Percentiles rank a stretch among this genome's conserved stretches.
phyloP scores from a whole-genome alignment of 1,284 basidiomycete species.

The Phylloboletellus chloephorus region DNA sequence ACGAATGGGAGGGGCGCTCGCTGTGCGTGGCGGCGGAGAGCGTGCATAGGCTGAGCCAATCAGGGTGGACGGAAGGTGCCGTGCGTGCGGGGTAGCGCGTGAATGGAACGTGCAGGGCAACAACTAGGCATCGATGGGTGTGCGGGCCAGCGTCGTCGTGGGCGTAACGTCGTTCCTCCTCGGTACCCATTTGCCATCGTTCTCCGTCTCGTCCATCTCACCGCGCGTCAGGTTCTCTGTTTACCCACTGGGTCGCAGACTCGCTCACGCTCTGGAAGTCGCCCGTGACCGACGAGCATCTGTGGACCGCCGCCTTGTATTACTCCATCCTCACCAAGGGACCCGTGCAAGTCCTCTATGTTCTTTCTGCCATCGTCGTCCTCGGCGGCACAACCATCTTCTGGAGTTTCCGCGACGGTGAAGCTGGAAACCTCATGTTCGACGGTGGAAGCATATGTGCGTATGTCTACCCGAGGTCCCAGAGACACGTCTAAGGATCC shows the following conservation, averaged over 20 bases:
- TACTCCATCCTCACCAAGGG: slow-evolving; percentile 69
- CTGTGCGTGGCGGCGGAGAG: slow-evolving; percentile 14
- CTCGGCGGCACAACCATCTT: slow-evolving; percentile 62
- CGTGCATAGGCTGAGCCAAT: slow-evolving; percentile 16
- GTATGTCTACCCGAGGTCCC: slow-evolving; percentile 21
- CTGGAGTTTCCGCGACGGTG: slow-evolving; percentile 69
- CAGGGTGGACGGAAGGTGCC: slow-evolving; percentile 12
- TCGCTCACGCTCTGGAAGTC: slow-evolving; percentile 80
- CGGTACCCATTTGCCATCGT: slow-evolving; percentile 44
- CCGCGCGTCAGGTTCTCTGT: slow-evolving; percentile 54
- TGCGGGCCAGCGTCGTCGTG: slow-evolving; percentile 65
- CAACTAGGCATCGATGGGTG: slow-evolving; percentile 50
- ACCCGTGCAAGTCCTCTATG: slow-evolving; percentile 49
- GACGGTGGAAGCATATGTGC: slow-evolving; percentile 79
- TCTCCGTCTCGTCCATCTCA: not conserved
- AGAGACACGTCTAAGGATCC: not conserved
- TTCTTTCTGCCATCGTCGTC: slow-evolving; percentile 48
- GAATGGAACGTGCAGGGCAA: slow-evolving; percentile 4
- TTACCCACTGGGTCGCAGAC: slow-evolving; percentile 84
- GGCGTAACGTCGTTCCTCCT: slow-evolving; percentile 74
- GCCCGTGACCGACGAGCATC: slow-evolving; percentile 68
- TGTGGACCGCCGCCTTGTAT: slow-evolving; percentile 75
- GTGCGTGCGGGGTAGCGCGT: too few relatives aligned
- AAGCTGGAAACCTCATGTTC: slow-evolving; percentile 81
- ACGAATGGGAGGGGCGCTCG: slow-evolving; percentile 5